Evolutionary conservation across 345 rosid genomes (phyloP), one percentile per base, ranked within the genome.

Genomic region (Rhizophora mangle): DNA sequence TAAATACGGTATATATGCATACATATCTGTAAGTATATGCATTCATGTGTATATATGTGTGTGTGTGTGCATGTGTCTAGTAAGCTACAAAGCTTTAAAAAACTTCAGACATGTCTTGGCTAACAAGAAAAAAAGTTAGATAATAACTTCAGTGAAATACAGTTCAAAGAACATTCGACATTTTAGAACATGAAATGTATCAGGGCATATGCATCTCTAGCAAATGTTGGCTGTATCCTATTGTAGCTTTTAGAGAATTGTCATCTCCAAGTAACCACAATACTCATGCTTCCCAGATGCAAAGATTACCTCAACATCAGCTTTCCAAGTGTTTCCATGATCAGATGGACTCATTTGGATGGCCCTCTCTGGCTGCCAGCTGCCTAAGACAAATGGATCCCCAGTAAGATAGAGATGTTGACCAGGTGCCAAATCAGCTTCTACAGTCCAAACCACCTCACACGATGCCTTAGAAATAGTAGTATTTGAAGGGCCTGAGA

Each of bases 341-440:
- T 72, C 80, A 30, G 87, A 77, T 64, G 87, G 87, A 78, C 76
- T 76, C 97, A 94, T 86, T 31, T 76, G 78, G 68, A 89, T 64
- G 29, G 97, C 98, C 77, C 75, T 78, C 70, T 87, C 85, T 62
- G 95, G 89, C 36, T 94, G 84, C 98, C 98, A 91, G 77, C 87
- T 71, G 65, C 98, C 98, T 70, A 94, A 78, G 67, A 82, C 80
- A 39, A 67, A 57, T 68, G 85, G 92, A 79, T 94, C 97, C 68
- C 98, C 98, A 54, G 91, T 79, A 70, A 94, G 21, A 56, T 82
- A 94, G 53, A 91, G 83, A 76, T 68, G 79, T 70, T 89, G 88
- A 69, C 81, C 90, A 37, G 85, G 79, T 65, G 76, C 79, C 71
- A 94, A 59, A 78, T 91, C 90, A 52, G 96, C 97, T 85, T 91